Conservation (phyloP, 2,329 filamentous ascomycete species). For the Ophiocordyceps robertsii region DNA sequence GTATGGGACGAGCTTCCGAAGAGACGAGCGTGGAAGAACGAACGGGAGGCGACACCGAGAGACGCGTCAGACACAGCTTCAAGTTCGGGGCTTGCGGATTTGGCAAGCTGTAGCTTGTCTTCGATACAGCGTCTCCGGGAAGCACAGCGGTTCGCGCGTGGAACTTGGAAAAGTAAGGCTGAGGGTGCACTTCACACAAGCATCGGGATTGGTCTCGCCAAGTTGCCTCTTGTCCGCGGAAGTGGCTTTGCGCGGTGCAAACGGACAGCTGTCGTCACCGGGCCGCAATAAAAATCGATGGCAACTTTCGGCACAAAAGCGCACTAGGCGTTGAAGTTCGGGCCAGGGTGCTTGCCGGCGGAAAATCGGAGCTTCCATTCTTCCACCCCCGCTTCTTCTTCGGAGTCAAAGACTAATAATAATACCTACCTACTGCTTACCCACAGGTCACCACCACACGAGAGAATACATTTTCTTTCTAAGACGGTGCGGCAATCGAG, state of each 20-base stretch:
- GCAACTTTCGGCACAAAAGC: background rate
- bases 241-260: background rate
- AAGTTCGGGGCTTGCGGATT: no score
- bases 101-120: no score
- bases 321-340: background rate
- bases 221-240: background rate
- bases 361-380: constrained; percentile 14
- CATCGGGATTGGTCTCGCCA: background rate
- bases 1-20: background rate
- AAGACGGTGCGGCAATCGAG: no score
- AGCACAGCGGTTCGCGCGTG: background rate
- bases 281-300: background rate
- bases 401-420: no score
- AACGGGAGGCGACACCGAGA: background rate
- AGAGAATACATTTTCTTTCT: no score
- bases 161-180: background rate
- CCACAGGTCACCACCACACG: no score
- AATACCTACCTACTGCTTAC: no score
- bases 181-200: background rate
- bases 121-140: no score
- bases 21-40: background rate
- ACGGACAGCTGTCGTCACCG: background rate
- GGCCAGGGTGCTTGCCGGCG: constrained; percentile 7
- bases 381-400: background rate
- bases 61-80: background rate